Base-by-base conservation (phyloP, 208 protist species). In the Wallacemonas sp. region DNA sequence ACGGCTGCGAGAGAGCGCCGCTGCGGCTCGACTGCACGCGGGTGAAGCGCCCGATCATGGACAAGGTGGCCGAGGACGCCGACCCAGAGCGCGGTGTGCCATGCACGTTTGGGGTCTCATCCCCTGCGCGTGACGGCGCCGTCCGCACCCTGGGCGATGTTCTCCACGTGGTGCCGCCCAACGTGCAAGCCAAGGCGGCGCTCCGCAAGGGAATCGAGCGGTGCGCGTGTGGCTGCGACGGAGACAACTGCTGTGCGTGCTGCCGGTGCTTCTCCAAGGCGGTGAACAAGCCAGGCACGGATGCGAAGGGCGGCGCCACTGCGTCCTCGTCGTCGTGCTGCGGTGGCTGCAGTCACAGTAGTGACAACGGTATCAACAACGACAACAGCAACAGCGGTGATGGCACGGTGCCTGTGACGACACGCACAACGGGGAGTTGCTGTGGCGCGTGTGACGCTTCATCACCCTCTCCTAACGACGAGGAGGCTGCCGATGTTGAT, bases 41-140 rank as follows among this genome's bases (percentile, higher is more conserved):
- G n/a, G 81, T 74, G 17, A 85, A 83, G 55, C 73, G 83, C 56
- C 65, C 76, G 0, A 89, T 89, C 60, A 71, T 85, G 41, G 79
- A 86, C 64, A 75, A 68, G 30, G 73, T 89, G 48, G 73, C 81
- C 54, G 69, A 83, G 54, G 83, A 89, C 48, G 83, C 83, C 11
- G 57, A 85, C 32, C 68, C 61, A n/a, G 68, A 65, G 14, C 65
- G 57, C 21, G 67, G 76, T 26, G 76, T 54, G 19, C 43, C 72
- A 33, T 85, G 79, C 60, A 75, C 70, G 44, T 83, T 89, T 38
- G 79, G 79, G 27, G 55, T 61, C 16, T 32, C 6, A 6, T 6
- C 24, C 47, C 23, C 19, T 16, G 2, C 11, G 47, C 76, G 65
- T 5, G 75, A 73, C 66, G 68, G 77, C 39, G 70, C 70, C 6